Evolutionary conservation across 305 asterid species (phyloP), one percentile per base, ranked within the genome.

Genomic region (Euphrasia arctica): DNA sequence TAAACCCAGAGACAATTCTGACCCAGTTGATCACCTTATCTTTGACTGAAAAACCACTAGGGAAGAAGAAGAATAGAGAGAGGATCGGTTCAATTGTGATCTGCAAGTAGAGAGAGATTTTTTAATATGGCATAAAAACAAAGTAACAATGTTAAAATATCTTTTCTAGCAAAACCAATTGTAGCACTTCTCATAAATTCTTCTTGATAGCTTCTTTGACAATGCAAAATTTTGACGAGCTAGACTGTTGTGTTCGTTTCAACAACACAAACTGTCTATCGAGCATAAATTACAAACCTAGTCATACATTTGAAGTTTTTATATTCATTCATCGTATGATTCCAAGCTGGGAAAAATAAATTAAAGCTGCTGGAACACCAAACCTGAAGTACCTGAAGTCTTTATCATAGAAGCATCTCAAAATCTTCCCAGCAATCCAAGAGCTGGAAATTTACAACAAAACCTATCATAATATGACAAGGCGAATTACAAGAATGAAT

Each of bases 341-440:
- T 70, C 47, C 56, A 62, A 13, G 60, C 36, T 5, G 43, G 25
- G 55, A 39, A 70, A 49, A 66, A 49, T 42, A 49, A 64, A 49
- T 42, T 39, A 68, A 60, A 62, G 31, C 49, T 25, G 52, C 60
- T 32, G 10, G 65, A 72, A 58, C 57, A 47, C 63, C 22, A 36
- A 66, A 73, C 54, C 50, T 65, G 47, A 60, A 60, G 68, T 86
- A 89, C 99, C 99, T 87, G 85, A 94, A 91, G 85, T 94, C 99
- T 84, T 94, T 91, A 77, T 94, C 99, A 72, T 94, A 94, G 73
- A 87, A 88, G 75, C 99, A 88, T 79, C 98, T 88, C 75, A 91
- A 79, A 63, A 91, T 78, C 81, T 81, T 90, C 70, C 97, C 94
- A 45, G 86, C 85, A 71, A 94, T 87, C 98, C 98, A 91, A 73